Percentiles rank a stretch among this genome's conserved stretches.
Conservation (phyloP, 73 alveolate species). For the Paramecium primaurelia region DNA sequence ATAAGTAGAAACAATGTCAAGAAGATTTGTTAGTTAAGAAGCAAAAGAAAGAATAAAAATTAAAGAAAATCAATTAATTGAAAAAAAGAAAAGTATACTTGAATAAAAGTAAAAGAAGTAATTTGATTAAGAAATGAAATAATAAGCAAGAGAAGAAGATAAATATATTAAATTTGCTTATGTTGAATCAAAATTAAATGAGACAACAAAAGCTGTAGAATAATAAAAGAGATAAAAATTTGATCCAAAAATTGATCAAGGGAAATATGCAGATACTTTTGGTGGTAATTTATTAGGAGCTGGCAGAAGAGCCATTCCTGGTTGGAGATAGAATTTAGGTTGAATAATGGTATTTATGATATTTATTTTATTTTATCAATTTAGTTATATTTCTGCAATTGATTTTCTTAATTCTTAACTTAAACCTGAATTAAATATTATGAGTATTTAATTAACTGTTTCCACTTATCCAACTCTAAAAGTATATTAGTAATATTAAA, state of each 20-base stretch:
- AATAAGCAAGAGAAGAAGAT: not conserved
- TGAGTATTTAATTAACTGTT: not conserved
- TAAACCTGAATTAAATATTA: not conserved
- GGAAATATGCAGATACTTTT: conserved; percentile 44
- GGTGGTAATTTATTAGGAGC: conserved; percentile 32
- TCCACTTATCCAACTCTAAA: conserved; percentile 26
- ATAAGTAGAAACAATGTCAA: conserved; percentile 33
- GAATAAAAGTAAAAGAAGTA: not conserved
- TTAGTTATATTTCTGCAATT: conserved; percentile 31
- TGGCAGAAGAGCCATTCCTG: conserved; percentile 45
- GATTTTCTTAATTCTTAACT: conserved; percentile 22
- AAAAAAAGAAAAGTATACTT: not conserved
- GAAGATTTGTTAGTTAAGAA: conserved; percentile 35
- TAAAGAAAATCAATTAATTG: not conserved
- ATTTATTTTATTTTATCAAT: not conserved
- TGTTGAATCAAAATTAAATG: conserved; percentile 34
- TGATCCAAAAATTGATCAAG: conserved; percentile 26
- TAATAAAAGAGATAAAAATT: not conserved
- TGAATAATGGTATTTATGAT: not conserved
- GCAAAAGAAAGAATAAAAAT: conserved; percentile 20
- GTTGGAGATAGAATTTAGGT: conserved; percentile 30
- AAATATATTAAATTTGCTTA: not conserved
- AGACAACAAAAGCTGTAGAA: conserved; percentile 35
- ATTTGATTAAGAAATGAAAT: not conserved
- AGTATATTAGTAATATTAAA: not conserved